Evolutionary conservation across 768 basidiomycete species (phyloP).

Genomic region (Pulveroboletus sp.): DNA sequence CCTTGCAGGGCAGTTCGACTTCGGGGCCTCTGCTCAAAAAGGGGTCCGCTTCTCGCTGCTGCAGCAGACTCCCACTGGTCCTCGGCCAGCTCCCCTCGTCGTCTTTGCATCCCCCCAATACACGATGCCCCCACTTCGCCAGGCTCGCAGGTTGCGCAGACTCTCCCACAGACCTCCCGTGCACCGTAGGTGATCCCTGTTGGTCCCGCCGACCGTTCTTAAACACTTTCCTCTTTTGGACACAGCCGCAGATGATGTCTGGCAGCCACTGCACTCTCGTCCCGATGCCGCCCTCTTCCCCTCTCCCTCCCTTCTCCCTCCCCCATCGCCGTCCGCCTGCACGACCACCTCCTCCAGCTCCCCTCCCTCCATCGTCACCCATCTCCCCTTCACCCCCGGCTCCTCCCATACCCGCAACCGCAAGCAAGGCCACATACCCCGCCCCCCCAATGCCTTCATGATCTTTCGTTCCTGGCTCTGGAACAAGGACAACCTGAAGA

Average conservation of each 20-base stretch:
- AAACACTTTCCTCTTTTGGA: slow-evolving; percentile 34
- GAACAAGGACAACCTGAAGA: slow-evolving; percentile 43
- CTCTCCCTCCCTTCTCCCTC: slow-evolving; percentile 7
- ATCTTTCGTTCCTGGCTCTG: slow-evolving; percentile 70
- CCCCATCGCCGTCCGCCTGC: slow-evolving; percentile 17
- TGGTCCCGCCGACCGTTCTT: slow-evolving; percentile 15
- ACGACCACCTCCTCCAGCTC: slow-evolving; percentile 15
- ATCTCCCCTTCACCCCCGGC: slow-evolving; percentile 27
- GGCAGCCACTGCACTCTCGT: slow-evolving; percentile 2
- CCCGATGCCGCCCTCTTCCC: slow-evolving; percentile 19
- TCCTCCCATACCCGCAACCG: slow-evolving; percentile 40
- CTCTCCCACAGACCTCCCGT: slow-evolving; percentile 38
- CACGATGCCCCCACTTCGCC: slow-evolving; percentile 31
- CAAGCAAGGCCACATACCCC: slow-evolving; percentile 53
- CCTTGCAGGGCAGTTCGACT: slow-evolving; percentile 14
- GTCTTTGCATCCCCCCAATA: background rate
- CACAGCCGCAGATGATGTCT: slow-evolving; percentile 27
- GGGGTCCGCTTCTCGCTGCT: slow-evolving; percentile 12
- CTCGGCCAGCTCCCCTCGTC: background rate
- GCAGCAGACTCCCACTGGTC: background rate
- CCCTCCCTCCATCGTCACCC: slow-evolving; percentile 19
- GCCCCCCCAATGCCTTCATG: slow-evolving; percentile 86
- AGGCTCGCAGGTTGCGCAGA: slow-evolving; percentile 41
- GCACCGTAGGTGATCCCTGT: background rate
- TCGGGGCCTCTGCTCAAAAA: slow-evolving; percentile 30